A percentile compares a stretch with the other conserved stretches of the same genome.
Evolutionary conservation across 768 basidiomycete genomes (phyloP).

Genomic region (Suillus plorans): DNA sequence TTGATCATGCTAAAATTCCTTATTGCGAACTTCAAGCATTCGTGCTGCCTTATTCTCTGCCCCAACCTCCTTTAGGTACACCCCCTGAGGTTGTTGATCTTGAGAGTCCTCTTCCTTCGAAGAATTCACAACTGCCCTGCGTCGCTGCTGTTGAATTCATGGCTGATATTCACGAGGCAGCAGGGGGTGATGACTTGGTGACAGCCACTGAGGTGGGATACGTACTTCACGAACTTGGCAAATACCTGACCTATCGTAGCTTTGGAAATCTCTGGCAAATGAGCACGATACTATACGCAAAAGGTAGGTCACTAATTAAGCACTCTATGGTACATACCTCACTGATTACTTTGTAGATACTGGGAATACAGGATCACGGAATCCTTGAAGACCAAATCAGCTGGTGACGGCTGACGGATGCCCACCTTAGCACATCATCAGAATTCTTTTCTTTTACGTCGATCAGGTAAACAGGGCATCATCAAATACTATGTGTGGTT

Average conservation of each 20-base stretch:
- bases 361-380: conserved; percentile 75
- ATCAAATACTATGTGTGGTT: neutral
- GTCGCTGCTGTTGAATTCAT: conserved; percentile 81
- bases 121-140: conserved; percentile 72
- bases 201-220: conserved; percentile 50
- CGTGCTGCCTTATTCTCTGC: conserved; percentile 59
- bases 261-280: conserved; percentile 69
- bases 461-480: neutral
- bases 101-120: conserved; percentile 69
- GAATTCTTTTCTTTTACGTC: neutral
- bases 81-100: conserved; percentile 60
- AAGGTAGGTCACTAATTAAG: conserved; percentile 49
- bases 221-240: neutral
- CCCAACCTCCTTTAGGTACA: conserved; percentile 25
- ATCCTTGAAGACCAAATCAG: conserved; percentile 27
- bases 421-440: conserved; percentile 20
- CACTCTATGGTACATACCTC: conserved; percentile 15
- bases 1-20: conserved; percentile 60
- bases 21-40: conserved; percentile 58
- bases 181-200: conserved; percentile 45
- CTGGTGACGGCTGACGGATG: conserved; percentile 3
- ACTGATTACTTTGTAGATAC: conserved; percentile 46
- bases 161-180: conserved; percentile 70
- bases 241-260: conserved; percentile 36
- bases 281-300: conserved; percentile 75